Conservation (phyloP, 371 early-diverging fungal species). For the Conidiobolus incongruus region DNA sequence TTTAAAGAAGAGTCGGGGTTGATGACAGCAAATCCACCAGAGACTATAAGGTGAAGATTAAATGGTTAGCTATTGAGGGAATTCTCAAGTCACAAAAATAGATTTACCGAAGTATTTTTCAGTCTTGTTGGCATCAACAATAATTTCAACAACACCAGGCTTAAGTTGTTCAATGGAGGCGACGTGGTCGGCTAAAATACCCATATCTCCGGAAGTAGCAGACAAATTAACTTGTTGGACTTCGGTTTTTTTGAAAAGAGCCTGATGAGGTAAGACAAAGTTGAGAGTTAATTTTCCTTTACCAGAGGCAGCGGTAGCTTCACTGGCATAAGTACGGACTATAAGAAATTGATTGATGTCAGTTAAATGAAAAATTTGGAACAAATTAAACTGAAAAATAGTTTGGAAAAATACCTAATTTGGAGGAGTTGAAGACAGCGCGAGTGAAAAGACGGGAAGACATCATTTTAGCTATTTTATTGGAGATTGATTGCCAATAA, state of each 20-base stretch:
- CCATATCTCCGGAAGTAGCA: constrained; percentile 89
- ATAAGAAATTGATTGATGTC: not conserved
- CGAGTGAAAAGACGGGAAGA: too few relatives aligned
- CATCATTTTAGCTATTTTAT: too few relatives aligned
- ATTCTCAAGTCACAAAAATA: too few relatives aligned
- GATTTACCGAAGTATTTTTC: constrained; percentile 82
- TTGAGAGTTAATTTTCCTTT: constrained; percentile 64
- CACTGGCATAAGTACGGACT: constrained; percentile 55
- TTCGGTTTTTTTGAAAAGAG: constrained; percentile 46
- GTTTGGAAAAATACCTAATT: too few relatives aligned
- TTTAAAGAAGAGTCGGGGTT: constrained; percentile 90
- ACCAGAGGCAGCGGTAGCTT: constrained; percentile 22
- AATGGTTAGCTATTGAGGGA: not conserved
- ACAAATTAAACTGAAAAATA: not conserved
- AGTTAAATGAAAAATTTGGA: not conserved
- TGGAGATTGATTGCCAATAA: too few relatives aligned
- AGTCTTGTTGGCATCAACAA: constrained; percentile 44
- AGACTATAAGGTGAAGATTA: constrained; percentile 23
- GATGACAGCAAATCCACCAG: constrained; percentile 91
- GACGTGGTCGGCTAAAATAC: constrained; percentile 95
- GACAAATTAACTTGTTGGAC: constrained; percentile 89
- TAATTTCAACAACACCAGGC: constrained; percentile 76
- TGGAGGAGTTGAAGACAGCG: too few relatives aligned
- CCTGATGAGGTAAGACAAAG: constrained; percentile 80
- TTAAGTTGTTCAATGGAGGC: constrained; percentile 89